These are phyloP conservation scores for Cladophialophora exuberans DNA, from an alignment of 2,329 filamentous ascomycete genomes.

Conservation along the genomic window DNA sequence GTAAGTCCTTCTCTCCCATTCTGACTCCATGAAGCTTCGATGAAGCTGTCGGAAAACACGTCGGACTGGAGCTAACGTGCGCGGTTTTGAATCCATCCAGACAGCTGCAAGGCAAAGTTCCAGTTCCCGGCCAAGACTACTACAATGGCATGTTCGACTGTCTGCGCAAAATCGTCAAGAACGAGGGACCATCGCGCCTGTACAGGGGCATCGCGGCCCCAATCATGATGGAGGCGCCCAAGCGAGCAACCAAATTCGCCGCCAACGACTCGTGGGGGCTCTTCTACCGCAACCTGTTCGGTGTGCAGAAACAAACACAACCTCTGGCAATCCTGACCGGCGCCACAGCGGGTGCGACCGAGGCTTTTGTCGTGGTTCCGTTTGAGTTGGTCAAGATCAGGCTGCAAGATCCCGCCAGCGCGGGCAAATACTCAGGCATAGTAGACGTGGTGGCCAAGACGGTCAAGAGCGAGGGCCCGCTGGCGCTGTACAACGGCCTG, in stretches of 20 bases:
- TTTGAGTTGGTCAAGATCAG: slow-evolving; percentile 99
- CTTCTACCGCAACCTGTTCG: slow-evolving; percentile 87
- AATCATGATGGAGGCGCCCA: slow-evolving; percentile 96
- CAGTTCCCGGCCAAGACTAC: slow-evolving; percentile 69
- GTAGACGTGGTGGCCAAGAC: slow-evolving; percentile 65
- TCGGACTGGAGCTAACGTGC: not conserved
- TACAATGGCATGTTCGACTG: slow-evolving; percentile 99
- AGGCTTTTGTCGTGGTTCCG: slow-evolving; percentile 94
- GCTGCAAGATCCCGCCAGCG: slow-evolving; percentile 91
- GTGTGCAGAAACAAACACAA: slow-evolving; percentile 85
- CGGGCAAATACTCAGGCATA: slow-evolving; percentile 67
- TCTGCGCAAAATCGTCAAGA: slow-evolving; percentile 93
- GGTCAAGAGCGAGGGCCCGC: slow-evolving; percentile 76
- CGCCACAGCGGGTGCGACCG: slow-evolving; percentile 91
- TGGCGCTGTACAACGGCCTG: slow-evolving; percentile 94
- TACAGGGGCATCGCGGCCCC: slow-evolving; percentile 96
- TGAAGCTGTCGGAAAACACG: not conserved
- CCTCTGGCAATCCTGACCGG: slow-evolving; percentile 89
- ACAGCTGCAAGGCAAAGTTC: slow-evolving; percentile 80
- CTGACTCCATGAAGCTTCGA: slow-evolving; percentile 8
- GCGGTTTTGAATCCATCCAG: too few relatives aligned
- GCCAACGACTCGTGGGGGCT: slow-evolving; percentile 98
- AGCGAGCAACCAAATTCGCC: slow-evolving; percentile 97
- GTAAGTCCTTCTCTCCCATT: slow-evolving; percentile 59
- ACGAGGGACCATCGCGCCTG: slow-evolving; percentile 88